Evolutionary conservation across 139 green algal genomes (phyloP), one percentile per base, ranked within the genome.

Genomic region (Mychonastes homosphaera): DNA sequence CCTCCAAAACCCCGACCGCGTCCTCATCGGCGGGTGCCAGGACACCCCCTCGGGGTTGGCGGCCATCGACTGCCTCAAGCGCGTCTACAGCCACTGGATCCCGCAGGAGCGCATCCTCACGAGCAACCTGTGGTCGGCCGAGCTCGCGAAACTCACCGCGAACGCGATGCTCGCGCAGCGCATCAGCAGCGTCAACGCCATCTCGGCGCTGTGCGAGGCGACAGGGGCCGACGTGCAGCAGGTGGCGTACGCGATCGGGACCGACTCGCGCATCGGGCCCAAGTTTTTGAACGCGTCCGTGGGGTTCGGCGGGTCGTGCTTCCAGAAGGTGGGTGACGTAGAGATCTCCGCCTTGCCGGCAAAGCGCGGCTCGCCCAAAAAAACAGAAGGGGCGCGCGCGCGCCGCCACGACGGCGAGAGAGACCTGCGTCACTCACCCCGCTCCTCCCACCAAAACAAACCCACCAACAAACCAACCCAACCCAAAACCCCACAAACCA

Each of bases 101-200:
- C 91, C 93, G 21, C 32, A 68, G 9, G 88, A 96, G 63, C 81
- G 83, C 58, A 94, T 99, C 55, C 76, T 99, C 54, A 84, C 71
- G 34, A 80, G 89, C 63, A 97, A 97, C 79, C 79, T 99, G 56
- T 96, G 89, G 89, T 88, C 81, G 24, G 92, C 93, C 4, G 93
- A 99, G 85, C 83, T 99, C 34, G 88, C 91, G 38, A 99, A 99
- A 87, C 78, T 98, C 15, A 81, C 89, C 3, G 92, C 93, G 63
- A 99, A 97, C 62, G 92, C 92, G 38, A 94, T 99, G 67, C 82
- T 96, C 48, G 93, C 93, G 8, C 93, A 99, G 79, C 79, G 93
- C 61, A 98, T 99, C 56, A 95, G 85, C 21, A 98, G 91, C 52
- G 84, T 99, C 69, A 99, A 99, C 78, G 77, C 92, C 61, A 97